A percentile compares a stretch with the other conserved stretches of the same genome.
Conservation (phyloP, 345 rosid genomes). For the Melaleuca quinquenervia region DNA sequence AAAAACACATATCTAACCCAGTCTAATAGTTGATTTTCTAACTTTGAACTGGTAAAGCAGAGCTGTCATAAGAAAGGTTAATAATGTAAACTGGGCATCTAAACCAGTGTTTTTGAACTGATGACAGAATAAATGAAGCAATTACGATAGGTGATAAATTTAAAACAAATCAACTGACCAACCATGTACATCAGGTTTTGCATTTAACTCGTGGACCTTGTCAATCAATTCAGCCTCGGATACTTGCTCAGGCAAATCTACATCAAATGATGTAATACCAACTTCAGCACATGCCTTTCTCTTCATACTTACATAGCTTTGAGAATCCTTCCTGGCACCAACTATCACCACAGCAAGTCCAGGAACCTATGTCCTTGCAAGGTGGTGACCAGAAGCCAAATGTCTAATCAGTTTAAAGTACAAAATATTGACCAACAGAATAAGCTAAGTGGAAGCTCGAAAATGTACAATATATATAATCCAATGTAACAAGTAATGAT, state of each 20-base stretch:
- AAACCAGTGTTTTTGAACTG: not conserved
- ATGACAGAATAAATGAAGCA: not conserved
- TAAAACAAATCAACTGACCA: conserved; percentile 4
- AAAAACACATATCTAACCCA: not conserved
- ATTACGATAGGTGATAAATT: not conserved
- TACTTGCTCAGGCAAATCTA: conserved; percentile 71
- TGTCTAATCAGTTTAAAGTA: not conserved
- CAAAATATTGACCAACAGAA: not conserved
- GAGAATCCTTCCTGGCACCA: conserved; percentile 75
- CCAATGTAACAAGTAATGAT: not conserved
- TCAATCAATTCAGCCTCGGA: conserved; percentile 55
- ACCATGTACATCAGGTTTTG: conserved; percentile 77
- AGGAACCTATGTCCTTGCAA: conserved; percentile 42
- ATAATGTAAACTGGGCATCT: not conserved
- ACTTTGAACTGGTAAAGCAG: not conserved
- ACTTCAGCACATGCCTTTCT: conserved; percentile 92
- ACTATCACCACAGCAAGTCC: conserved; percentile 87
- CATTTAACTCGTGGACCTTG: conserved; percentile 80
- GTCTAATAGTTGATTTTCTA: not conserved
- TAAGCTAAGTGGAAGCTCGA: not conserved
- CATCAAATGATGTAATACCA: conserved; percentile 69
- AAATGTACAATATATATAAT: not conserved
- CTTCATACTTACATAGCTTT: conserved; percentile 83
- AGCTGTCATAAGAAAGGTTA: not conserved
- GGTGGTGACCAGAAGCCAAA: not conserved